Evolutionary conservation across 352 stramenopile species (phyloP).

Genomic region (Thraustochytrium sp.): DNA sequence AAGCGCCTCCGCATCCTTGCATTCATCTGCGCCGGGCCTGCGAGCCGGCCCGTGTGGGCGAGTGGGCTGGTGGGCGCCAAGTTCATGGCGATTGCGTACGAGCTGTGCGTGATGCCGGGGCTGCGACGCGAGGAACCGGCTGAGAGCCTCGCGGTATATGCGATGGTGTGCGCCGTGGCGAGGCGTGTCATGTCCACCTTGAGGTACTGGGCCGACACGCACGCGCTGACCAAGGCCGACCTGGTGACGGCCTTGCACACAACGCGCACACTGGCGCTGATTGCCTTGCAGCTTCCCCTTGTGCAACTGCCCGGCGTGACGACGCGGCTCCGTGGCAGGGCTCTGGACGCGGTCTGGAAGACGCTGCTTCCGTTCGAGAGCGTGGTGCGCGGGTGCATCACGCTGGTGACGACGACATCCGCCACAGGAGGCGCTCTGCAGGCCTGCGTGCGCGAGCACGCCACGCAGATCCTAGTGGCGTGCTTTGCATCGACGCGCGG

Average conservation of each 20-base stretch:
- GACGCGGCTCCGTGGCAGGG: background rate
- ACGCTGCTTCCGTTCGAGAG: background rate
- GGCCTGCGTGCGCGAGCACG: slow-evolving; percentile 5
- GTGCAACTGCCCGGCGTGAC: background rate
- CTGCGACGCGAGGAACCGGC: background rate
- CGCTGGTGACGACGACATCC: background rate
- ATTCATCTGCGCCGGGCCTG: background rate
- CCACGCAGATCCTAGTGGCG: slow-evolving; percentile 1
- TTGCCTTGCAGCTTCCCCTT: background rate
- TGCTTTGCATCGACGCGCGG: background rate
- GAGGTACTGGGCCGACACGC: background rate
- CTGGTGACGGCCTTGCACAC: slow-evolving; percentile 4
- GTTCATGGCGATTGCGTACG: slow-evolving; percentile 38
- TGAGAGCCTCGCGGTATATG: slow-evolving; percentile 4
- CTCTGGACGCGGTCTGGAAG: background rate
- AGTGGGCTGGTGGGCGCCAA: background rate
- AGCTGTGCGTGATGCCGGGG: slow-evolving; percentile 29
- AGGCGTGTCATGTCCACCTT: slow-evolving; percentile 30
- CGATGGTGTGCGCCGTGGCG: background rate
- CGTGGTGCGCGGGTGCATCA: background rate
- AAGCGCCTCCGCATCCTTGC: background rate
- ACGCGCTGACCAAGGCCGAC: background rate
- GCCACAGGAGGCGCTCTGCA: background rate
- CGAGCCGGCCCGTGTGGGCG: background rate
- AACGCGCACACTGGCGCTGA: slow-evolving; percentile 9